These are phyloP conservation scores for Colletotrichum acutatum DNA, from an alignment of 2,329 filamentous ascomycete genomes.

Conservation along the genomic window DNA sequence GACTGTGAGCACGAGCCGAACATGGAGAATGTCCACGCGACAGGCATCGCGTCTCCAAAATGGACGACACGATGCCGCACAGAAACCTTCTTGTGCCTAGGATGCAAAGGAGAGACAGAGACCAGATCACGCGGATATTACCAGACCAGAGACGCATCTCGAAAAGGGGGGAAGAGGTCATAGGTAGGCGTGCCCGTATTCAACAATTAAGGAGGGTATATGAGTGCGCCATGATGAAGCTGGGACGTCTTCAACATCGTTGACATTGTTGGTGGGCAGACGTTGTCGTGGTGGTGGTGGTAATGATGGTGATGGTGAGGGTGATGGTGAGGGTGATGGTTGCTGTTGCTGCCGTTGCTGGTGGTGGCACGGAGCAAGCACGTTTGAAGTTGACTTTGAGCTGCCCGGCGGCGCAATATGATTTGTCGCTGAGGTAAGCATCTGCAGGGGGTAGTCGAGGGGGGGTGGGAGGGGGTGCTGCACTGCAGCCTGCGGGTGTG, in stretches of 20 bases:
- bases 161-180: background rate
- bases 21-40: slow-evolving; percentile 13
- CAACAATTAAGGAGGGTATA: slow-evolving; percentile 35
- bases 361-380: slow-evolving; percentile 43
- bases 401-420: slow-evolving; percentile 40
- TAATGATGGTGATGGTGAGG: background rate
- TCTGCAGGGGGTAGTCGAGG: slow-evolving; percentile 34
- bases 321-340: slow-evolving; percentile 1
- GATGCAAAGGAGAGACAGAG: background rate
- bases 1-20: background rate
- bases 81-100: slow-evolving; percentile 14
- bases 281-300: slow-evolving; percentile 7
- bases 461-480: background rate
- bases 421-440: slow-evolving; percentile 44
- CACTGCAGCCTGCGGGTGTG: slow-evolving; percentile 32
- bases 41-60: slow-evolving; percentile 16
- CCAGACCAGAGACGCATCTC: background rate
- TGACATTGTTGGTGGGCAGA: slow-evolving; percentile 28
- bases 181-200: slow-evolving; percentile 10
- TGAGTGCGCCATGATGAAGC: slow-evolving; percentile 20
- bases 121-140: slow-evolving; percentile 7
- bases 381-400: slow-evolving; percentile 56
- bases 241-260: slow-evolving; percentile 5
- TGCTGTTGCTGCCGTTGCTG: slow-evolving; percentile 1
- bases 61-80: slow-evolving; percentile 11